Percentiles rank a stretch among this genome's conserved stretches.
Evolutionary conservation across 2,329 filamentous ascomycete genomes (phyloP).

Genomic region (Penicillium sp.): DNA sequence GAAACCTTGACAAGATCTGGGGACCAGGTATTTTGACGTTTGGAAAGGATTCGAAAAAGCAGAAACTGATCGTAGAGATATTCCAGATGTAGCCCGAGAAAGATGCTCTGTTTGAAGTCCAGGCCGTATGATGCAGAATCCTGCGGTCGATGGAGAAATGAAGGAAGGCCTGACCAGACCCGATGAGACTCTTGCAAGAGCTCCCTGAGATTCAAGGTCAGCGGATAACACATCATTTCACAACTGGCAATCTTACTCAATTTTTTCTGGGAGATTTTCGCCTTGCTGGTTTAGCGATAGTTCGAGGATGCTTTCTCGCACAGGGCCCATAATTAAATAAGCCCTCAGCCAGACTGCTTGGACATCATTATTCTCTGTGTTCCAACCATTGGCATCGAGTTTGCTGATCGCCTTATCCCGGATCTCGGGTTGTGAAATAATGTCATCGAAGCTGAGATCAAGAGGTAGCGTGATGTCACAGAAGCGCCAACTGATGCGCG

Average conservation of each 20-base stretch:
- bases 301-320: constrained; percentile 9
- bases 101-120: background rate
- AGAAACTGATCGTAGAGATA: constrained; percentile 2
- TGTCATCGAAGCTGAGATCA: constrained; percentile 25
- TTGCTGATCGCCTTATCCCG: constrained; percentile 2
- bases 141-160: background rate
- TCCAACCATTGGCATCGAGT: constrained; percentile 9
- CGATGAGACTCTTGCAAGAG: background rate
- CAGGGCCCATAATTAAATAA: background rate
- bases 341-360: background rate
- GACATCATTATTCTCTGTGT: background rate
- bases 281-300: constrained; percentile 4
- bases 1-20: background rate
- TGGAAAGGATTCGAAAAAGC: background rate
- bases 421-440: constrained; percentile 12
- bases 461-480: constrained; percentile 25
- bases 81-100: background rate
- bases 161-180: background rate
- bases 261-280: background rate
- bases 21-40: background rate
- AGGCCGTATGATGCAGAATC: background rate
- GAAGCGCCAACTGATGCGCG: constrained; percentile 27
- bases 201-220: background rate
- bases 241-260: background rate
- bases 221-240: background rate